phyloP scores from a whole-genome alignment of 1,284 basidiomycete species.

The Ustilago shanxiensis region DNA sequence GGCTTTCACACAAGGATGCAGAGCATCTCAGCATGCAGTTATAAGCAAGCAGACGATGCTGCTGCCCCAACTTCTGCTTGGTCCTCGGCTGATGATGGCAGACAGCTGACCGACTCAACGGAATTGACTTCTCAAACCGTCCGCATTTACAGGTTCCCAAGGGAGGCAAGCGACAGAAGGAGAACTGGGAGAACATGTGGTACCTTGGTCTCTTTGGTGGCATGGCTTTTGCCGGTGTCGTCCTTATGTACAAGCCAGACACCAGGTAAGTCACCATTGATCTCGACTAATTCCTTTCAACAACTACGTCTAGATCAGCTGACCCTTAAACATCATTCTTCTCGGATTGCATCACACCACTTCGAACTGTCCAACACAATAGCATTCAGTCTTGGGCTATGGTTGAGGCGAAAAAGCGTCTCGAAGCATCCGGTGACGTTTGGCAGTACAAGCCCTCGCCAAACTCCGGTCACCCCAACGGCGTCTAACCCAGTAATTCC shows the following conservation, averaged over 20 bases:
- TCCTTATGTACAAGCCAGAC: slow-evolving; percentile 94
- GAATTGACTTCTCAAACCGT: neutral
- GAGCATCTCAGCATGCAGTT: neutral
- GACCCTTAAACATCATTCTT: neutral
- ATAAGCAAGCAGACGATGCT: too few species aligned
- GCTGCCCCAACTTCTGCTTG: too few species aligned
- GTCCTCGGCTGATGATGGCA: neutral
- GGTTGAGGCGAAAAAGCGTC: slow-evolving; percentile 67
- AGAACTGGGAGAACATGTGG: slow-evolving; percentile 78
- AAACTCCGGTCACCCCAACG: slow-evolving; percentile 64
- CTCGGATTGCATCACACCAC: neutral
- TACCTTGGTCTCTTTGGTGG: slow-evolving; percentile 81
- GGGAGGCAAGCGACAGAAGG: slow-evolving; percentile 85
- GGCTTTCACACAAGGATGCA: neutral
- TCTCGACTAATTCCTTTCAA: neutral
- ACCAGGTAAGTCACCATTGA: slow-evolving; percentile 79
- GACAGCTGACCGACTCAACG: neutral
- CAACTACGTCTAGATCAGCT: neutral
- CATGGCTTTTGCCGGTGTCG: slow-evolving; percentile 81
- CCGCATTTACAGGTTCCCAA: slow-evolving; percentile 71
- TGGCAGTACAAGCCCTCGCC: slow-evolving; percentile 69
- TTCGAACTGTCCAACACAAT: slow-evolving; percentile 5
- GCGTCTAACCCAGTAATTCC: slow-evolving; percentile 15
- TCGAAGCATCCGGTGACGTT: slow-evolving; percentile 61
- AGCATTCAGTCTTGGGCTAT: slow-evolving; percentile 67